Base-by-base conservation (phyloP, 2,329 filamentous ascomycete species). In the Pseudovirgaria hyperparasitica region DNA sequence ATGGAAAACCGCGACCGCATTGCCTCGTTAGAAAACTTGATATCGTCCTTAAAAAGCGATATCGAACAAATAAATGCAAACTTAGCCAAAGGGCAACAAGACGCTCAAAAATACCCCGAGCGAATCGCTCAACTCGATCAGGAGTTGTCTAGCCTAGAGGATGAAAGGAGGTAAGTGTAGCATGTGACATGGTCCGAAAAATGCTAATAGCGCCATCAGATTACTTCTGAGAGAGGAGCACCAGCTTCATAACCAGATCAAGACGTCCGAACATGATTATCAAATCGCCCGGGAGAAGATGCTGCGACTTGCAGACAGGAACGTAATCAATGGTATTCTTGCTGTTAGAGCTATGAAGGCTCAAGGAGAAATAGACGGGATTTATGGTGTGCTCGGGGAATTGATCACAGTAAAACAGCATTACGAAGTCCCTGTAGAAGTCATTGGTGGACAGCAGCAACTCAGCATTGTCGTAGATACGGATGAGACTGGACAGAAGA, bases 391-490 rank as follows among this genome's bases (percentile, higher is more conserved):
- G 0, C 57, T 98, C 19, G 86, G 87, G 4, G 92, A 98, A 50
- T 69, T 98, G n/a, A 73, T 96, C 42, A 73, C 85, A 29, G 84
- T 93, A 25, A 72, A 67, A 31, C 84, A 93, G 28, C 70, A 73
- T 28, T 96, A 93, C 55, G 75, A 85, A 34, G 74, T 86, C 8
- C 84, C 90, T 2, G 79, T 92, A 7, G 90, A 98, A 55, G 84
- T 92, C 41, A 90, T 86, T 27, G 90, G 87, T 3, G 90, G 90
- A 11, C 77, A 76, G 36, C 92, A 84, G 49, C 65, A 98, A 6
- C 98, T 98, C 57, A 84, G 98, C 54, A 93, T 93, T 39, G 76
- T 98, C 8, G 87, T 96, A 22, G 87, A 98, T 50, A 87, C 79
- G 26, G 84, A 92, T 34, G 73, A 80, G 21, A 94, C 86, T 1